A percentile compares a stretch with the other conserved stretches of the same genome.
Evolutionary conservation across 208 protist genomes (phyloP).

Genomic region (Trypanosoma theileri): DNA sequence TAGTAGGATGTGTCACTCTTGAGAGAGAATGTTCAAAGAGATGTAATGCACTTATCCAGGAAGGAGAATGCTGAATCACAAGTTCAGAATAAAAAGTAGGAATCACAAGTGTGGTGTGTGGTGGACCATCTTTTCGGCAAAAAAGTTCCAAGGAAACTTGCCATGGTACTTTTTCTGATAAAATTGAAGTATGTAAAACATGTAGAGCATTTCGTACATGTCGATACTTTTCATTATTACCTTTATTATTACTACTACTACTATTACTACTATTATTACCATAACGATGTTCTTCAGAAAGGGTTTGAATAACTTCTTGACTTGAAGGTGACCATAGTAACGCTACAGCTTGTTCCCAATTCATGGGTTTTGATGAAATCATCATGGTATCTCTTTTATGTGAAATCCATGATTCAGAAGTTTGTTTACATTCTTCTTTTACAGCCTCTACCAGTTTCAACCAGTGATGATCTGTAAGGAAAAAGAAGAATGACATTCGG

Average conservation of each 20-base stretch:
- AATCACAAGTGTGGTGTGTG: conserved; percentile 62
- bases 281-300: not conserved
- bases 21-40: conserved; percentile 46
- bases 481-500: conserved; percentile 19
- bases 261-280: not conserved
- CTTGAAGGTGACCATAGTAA: not conserved
- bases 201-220: conserved; percentile 4
- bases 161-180: conserved; percentile 17
- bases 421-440: not conserved
- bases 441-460: conserved; percentile 5
- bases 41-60: conserved; percentile 32
- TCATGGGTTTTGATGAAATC: not conserved
- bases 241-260: too few relatives aligned
- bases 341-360: conserved; percentile 13
- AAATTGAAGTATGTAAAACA: conserved; percentile 13
- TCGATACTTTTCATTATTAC: not conserved
- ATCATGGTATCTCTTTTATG: not conserved
- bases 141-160: conserved; percentile 12
- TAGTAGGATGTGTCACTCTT: conserved; percentile 43
- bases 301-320: not conserved
- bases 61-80: conserved; percentile 35
- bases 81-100: conserved; percentile 40
- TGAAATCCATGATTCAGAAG: not conserved
- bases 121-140: conserved; percentile 21
- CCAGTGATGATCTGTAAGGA: conserved; percentile 13